Conservation (phyloP, 1,139 yeast genomes). For the Hansenula anomala region DNA sequence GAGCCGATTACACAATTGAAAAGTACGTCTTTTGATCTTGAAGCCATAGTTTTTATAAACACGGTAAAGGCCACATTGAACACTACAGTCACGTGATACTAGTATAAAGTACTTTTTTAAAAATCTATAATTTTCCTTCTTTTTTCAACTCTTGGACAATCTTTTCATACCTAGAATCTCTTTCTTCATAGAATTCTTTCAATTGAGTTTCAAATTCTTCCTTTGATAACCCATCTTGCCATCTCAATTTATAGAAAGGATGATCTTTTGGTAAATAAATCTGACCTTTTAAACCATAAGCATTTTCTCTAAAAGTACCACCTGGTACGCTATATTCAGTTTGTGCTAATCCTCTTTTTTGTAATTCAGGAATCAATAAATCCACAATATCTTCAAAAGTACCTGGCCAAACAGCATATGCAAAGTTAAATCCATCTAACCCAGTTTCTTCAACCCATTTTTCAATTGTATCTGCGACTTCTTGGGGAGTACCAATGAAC, state of each 20-base stretch:
- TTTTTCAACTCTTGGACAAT: neutral
- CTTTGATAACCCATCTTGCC: slow-evolving; percentile 31
- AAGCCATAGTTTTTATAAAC: no score
- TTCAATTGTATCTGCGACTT: slow-evolving; percentile 29
- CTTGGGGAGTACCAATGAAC: slow-evolving; percentile 26
- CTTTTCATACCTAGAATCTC: slow-evolving; percentile 1
- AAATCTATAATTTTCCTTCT: slow-evolving; percentile 2
- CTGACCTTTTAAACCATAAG: slow-evolving; percentile 27
- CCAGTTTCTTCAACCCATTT: slow-evolving; percentile 28
- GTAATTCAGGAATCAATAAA: slow-evolving; percentile 29
- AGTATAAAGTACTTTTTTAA: no score
- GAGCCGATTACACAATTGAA: no score
- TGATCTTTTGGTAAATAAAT: slow-evolving; percentile 20
- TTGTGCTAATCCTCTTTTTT: slow-evolving; percentile 27
- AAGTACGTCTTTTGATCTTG: no score
- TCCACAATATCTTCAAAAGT: slow-evolving; percentile 29
- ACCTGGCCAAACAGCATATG: slow-evolving; percentile 27
- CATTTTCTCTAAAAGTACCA: slow-evolving; percentile 17
- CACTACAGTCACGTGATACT: no score
- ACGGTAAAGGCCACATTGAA: no score
- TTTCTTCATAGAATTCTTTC: neutral
- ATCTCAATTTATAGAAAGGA: slow-evolving; percentile 34
- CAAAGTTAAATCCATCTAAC: slow-evolving; percentile 33
- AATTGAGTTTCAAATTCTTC: slow-evolving; percentile 28
- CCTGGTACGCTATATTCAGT: slow-evolving; percentile 25